Base-by-base conservation (phyloP, 2,329 filamentous ascomycete genomes). In the Chaetomium sp. region DNA sequence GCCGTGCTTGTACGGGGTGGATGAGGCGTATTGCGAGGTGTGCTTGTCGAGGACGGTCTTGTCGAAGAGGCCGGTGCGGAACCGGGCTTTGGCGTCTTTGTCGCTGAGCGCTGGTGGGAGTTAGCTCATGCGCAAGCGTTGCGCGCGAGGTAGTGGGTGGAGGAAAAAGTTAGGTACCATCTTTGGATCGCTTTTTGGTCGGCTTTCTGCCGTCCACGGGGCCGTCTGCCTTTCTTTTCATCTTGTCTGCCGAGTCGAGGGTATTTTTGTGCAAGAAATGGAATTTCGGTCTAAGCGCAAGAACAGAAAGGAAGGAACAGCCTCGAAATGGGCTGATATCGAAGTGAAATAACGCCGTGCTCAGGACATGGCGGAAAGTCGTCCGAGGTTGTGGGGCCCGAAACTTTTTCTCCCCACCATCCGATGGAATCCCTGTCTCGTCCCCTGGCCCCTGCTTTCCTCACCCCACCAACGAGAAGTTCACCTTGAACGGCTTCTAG, bases 1-100 rank as follows among this genome's bases (percentile, higher is more conserved):
- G 64, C 88, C 88, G 71, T 99, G 92, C 70, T 92, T 91, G 78
- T 99, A 99, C 5, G 86, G 86, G 14, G 76, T 71, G 8, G 87
- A 89, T 6, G 74, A 66, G 53, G 82, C 80, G 68, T 89, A 89
- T 61, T 80, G 76, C 19, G 73, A 66, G 8, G 80, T 82, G 70
- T 89, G 88, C 37, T 76, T 69, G 55, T 78, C 65, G 57, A 87
- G 76, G 37, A 82, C 76, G 32, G 77, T 64, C 53, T 78, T 68
- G 62, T 85, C 79, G 67, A 89, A 88, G 41, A 90, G 79, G 5
- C 81, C 84, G 52, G 78, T 74, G 53, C 84, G 79, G 68, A 90
- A 90, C 45, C 83, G 76, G 58, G 76, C 71, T 63, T 78, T 74
- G 51, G 81, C 77, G 49, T 80, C 77, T 12, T 77, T 72, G 50